These are phyloP conservation scores for Rhododendron simsii DNA, from an alignment of 148 eudicot genomes.

Conservation along the genomic window DNA sequence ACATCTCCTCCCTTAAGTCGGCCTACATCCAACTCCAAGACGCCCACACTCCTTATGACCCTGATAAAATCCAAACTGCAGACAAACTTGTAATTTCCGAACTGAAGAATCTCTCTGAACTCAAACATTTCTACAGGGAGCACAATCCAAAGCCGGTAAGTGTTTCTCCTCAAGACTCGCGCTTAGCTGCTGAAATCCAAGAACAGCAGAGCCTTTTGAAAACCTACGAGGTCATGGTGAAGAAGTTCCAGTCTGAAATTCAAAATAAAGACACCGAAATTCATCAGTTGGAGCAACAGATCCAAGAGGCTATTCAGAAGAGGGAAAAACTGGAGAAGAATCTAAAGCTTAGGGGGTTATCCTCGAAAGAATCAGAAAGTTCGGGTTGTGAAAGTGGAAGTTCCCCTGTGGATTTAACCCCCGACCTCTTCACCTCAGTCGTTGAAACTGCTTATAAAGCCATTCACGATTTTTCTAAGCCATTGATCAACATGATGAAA, in stretches of 20 bases:
- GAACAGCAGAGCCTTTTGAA: conserved; percentile 93
- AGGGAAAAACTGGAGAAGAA: conserved; percentile 81
- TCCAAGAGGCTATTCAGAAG: conserved; percentile 81
- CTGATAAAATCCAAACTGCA: conserved; percentile 92
- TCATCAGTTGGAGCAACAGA: conserved; percentile 71
- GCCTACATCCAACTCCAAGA: conserved; percentile 92
- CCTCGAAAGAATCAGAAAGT: conserved; percentile 61
- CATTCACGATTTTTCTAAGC: conserved; percentile 95
- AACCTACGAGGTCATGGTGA: conserved; percentile 95
- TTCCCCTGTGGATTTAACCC: conserved; percentile 58
- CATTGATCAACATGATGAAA: conserved; percentile 97
- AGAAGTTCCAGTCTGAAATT: conserved; percentile 91
- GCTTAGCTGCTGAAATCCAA: conserved; percentile 97
- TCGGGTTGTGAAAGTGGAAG: conserved; percentile 47
- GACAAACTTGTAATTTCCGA: conserved; percentile 89
- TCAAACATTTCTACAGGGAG: conserved; percentile 89
- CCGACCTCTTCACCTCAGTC: conserved; percentile 68
- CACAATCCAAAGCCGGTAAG: conserved; percentile 75
- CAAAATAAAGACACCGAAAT: conserved; percentile 92
- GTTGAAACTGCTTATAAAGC: conserved; percentile 77
- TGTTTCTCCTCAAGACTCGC: conserved; percentile 84
- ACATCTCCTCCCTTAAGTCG: conserved; percentile 76
- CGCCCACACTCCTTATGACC: conserved; percentile 98
- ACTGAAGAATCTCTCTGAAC: conserved; percentile 83
- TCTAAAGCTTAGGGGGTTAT: conserved; percentile 85